Evolutionary conservation across 1,284 basidiomycete species (phyloP).

Genomic region (Irpex lacteus): DNA sequence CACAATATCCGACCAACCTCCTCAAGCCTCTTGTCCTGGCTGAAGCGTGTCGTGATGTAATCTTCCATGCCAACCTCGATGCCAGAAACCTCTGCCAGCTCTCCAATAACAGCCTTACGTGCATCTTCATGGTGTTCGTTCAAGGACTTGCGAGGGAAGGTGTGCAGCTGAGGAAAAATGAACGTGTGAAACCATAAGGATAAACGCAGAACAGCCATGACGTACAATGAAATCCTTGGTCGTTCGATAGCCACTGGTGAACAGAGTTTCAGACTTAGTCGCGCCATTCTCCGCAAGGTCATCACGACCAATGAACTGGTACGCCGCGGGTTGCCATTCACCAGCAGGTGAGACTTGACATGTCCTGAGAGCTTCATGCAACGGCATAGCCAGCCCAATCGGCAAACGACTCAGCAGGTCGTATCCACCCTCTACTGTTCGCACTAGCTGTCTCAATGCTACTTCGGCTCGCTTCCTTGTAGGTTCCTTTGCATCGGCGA

Average conservation of each 20-base stretch:
- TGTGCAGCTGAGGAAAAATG: conserved; percentile 36
- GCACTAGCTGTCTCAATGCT: conserved; percentile 63
- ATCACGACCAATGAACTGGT: conserved; percentile 73
- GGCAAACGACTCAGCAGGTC: conserved; percentile 56
- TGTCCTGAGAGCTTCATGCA: conserved; percentile 79
- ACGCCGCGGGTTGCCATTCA: conserved; percentile 71
- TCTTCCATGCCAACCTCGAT: conserved; percentile 71
- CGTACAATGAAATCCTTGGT: conserved; percentile 61
- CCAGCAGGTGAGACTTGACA: conserved; percentile 77
- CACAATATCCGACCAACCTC: conserved; percentile 88
- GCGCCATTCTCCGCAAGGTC: conserved; percentile 70
- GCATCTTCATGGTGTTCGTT: conserved; percentile 48
- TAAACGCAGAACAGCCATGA: conserved; percentile 2
- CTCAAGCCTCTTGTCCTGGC: conserved; percentile 80
- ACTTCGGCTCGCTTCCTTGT: conserved; percentile 62
- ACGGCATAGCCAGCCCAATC: conserved; percentile 73
- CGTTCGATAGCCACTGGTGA: conserved; percentile 50
- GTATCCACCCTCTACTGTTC: conserved; percentile 28
- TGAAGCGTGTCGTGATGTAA: conserved; percentile 81
- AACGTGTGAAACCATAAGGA: neutral
- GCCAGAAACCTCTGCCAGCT: conserved; percentile 57
- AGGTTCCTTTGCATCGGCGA: conserved; percentile 51
- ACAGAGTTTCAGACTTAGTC: conserved; percentile 38
- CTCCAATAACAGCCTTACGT: conserved; percentile 47
- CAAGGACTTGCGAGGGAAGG: conserved; percentile 47